Base-by-base conservation (phyloP, 768 basidiomycete genomes). In the Termitomyces sp. region DNA sequence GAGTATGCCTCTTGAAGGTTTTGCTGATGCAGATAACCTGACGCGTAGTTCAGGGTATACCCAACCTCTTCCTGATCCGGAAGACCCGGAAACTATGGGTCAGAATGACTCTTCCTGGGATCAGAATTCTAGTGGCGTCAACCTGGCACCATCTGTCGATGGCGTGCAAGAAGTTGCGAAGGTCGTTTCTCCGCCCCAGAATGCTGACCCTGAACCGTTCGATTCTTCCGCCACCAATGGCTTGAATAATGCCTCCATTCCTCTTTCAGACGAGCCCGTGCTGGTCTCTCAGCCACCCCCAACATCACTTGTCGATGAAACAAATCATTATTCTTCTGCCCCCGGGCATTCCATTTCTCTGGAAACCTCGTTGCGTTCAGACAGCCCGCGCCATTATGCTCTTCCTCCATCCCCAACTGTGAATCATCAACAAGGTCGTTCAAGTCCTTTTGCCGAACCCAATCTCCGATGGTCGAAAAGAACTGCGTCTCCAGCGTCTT, bases 341-440 rank as follows among this genome's bases (percentile, higher is more conserved):
- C 29, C 19, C 47, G 42, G 27, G 11, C 54, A 40, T n/a, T 17
- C 31, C 14, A 11, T 46, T 23, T 50, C 47, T 16, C 5, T 34
- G 6, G 49, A 32, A 23, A 32, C 38, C 37, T 23, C 47, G 2
- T 7, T 59, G 5, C 57, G 57, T 21, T 50, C 59, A 12, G 42
- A 44, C 35, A 60, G 57, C 43, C 63, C 61, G 14, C 48, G 47
- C 16, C 53, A 62, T 16, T 19, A 48, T 43, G 40, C 57, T 29
- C 56, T 61, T 31, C 59, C 62, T 54, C 54, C 63, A 45, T 65
- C 63, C 37, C 63, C 63, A 27, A 50, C 21, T 17, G 43, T 16
- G 9, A 53, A 6, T 17, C 12, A 53, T 31, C 46, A 37, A 17
- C 45, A 45, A 23, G 56, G 54, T 42, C 58, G 46, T 41, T 54